These are phyloP conservation scores for Trichosporon asahii DNA, from an alignment of 1,284 basidiomycete genomes.

Conservation along the genomic window DNA sequence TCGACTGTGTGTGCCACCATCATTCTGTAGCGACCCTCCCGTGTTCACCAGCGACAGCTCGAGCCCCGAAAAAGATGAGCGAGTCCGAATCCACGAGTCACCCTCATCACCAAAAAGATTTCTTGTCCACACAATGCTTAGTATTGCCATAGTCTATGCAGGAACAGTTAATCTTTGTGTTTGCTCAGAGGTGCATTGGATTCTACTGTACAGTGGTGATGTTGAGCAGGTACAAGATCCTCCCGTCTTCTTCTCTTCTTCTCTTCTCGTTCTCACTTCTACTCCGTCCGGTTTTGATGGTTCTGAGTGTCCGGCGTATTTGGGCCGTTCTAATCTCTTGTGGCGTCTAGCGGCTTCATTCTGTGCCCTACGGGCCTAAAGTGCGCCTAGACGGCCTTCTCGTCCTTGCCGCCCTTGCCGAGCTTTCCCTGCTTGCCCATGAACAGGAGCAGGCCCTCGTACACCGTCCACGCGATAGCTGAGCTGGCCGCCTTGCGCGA, in stretches of 20 bases:
- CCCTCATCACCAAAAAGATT: neutral
- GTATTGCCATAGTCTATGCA: neutral
- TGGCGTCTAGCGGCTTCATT: neutral
- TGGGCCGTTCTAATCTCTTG: neutral
- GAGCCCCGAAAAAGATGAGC: neutral
- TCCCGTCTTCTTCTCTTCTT: neutral
- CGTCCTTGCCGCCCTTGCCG: neutral
- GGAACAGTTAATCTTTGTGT: constrained; percentile 6
- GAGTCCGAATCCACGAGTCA: too few species aligned
- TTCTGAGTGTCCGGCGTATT: neutral
- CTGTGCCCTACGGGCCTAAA: too few species aligned
- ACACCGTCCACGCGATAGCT: constrained; percentile 87
- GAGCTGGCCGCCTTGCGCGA: constrained; percentile 85
- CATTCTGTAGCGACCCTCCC: neutral
- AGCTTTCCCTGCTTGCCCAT: constrained; percentile 3
- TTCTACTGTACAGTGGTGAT: constrained; percentile 6
- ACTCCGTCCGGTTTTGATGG: neutral
- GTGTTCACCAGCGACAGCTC: neutral
- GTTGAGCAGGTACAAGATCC: constrained; percentile 2
- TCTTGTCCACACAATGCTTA: neutral
- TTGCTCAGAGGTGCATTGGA: constrained; percentile 7
- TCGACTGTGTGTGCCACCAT: neutral
- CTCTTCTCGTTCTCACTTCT: neutral
- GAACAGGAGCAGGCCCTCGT: constrained; percentile 70
- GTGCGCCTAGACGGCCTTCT: neutral